Conservation (phyloP, 164 flowering plant genomes). For the Macadamia integrifolia region DNA sequence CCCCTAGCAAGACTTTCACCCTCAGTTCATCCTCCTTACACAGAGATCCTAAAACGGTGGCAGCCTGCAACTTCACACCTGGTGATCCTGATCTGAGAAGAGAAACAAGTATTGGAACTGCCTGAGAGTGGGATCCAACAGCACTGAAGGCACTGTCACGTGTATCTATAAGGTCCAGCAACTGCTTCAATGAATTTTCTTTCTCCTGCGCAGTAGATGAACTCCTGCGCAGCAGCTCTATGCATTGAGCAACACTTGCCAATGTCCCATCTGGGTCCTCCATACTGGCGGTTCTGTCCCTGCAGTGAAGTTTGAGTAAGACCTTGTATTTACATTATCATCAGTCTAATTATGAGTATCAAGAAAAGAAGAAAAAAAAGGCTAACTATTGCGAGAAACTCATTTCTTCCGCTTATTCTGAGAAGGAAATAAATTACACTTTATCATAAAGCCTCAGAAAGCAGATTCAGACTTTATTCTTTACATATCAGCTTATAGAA, state of each 20-base stretch:
- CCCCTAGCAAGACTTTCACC: constrained; percentile 74
- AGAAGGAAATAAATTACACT: not conserved
- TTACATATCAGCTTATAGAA: no score
- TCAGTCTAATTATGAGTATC: not conserved
- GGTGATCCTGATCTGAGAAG: constrained; percentile 70
- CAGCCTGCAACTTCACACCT: constrained; percentile 64
- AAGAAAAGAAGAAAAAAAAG: not conserved
- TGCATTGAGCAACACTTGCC: constrained; percentile 82
- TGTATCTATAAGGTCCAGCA: constrained; percentile 59
- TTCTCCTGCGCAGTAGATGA: constrained; percentile 64
- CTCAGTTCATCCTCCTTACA: constrained; percentile 76
- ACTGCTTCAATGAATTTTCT: constrained; percentile 48
- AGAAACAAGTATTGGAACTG: constrained; percentile 81
- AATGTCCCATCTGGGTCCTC: constrained; percentile 81
- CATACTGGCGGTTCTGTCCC: constrained; percentile 54
- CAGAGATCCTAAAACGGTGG: constrained; percentile 65
- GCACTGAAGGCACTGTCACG: constrained; percentile 8
- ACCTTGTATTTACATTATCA: not conserved
- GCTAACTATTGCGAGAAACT: not conserved
- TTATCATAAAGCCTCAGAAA: not conserved
- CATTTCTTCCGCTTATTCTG: not conserved
- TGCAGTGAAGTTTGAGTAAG: constrained; percentile 12
- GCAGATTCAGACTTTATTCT: not conserved
- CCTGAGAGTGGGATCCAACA: not conserved
- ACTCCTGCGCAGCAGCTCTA: constrained; percentile 69